Conservation (phyloP, 192 early-diverging fungal species). For the Rhizophagus sp. region DNA sequence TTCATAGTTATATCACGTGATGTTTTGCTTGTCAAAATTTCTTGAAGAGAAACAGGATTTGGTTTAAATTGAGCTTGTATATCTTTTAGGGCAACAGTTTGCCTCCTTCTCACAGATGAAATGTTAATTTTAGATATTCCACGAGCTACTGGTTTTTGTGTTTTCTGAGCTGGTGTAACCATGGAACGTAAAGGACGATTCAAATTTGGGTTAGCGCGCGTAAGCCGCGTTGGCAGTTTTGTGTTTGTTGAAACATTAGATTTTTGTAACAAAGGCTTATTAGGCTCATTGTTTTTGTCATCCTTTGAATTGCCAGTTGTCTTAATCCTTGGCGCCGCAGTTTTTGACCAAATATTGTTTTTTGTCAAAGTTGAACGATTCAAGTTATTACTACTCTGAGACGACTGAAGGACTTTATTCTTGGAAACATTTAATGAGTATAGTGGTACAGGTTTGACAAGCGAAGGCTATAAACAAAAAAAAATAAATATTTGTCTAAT, state of each 20-base stretch:
- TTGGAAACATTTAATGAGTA: background rate
- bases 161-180: background rate
- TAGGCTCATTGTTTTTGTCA: background rate
- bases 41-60: conserved; percentile 7
- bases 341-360: background rate
- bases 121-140: background rate
- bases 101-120: background rate
- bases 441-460: background rate
- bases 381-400: background rate
- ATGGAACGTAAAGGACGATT: background rate
- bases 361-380: background rate
- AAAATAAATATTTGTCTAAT: background rate
- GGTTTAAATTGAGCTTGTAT: background rate
- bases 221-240: background rate
- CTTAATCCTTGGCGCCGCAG: background rate
- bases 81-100: background rate
- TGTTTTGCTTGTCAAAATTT: conserved; percentile 7
- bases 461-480: background rate
- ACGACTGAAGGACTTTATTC: background rate
- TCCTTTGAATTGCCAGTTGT: background rate
- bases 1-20: background rate
- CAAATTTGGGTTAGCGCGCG: background rate
- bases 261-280: too few relatives aligned
- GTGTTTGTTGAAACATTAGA: background rate
- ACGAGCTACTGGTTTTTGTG: background rate